Evolutionary conservation across 2,329 filamentous ascomycete genomes (phyloP), one percentile per base, ranked within the genome.

Genomic region (Thelonectria rubi): DNA sequence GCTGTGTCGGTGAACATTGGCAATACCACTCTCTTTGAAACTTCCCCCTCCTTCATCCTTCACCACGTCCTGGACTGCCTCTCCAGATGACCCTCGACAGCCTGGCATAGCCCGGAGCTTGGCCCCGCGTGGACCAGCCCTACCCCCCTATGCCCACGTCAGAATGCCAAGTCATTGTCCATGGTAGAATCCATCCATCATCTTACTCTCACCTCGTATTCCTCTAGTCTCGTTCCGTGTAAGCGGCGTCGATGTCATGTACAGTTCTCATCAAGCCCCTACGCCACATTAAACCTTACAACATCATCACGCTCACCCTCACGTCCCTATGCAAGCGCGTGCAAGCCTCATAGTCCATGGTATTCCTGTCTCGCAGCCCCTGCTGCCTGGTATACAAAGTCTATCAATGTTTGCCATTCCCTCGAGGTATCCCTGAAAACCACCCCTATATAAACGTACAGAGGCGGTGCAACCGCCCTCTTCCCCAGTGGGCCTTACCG

Each of bases 371-470:
- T 62, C 48, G 24, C 40, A 39, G 45, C 40, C 55, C 43, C 49
- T 55, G 45, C 55, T 53, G 53, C 57, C 58, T 67, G 53, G 52
- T 65, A 65, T 68, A 67, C 63, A 68, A 68, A 48, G 55, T 70
- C 68, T 70, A 68, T 65, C 57, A 48, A 49, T 21, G 57, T 37
- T 55, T 43, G 43, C 37, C 59, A 46, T 58, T 50, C 45, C 50
- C 49, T 42, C 55, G 50, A 47, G 58, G 49, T 43, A 59, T 62
- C 49, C 39, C 32, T 54, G 42, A 32, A 51, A 59, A 39, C 20
- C 51, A 53, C 24, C 55, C 52, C 49, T 51, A 45, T 39, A 57
- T 59, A 68, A 58, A 55, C 55, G 39, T 63, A 67, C 54, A 61
- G 58, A 55, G 55, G 64, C 57, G 47, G 55, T 58, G 53, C 58